A percentile compares a stretch with the other conserved stretches of the same genome.
These are phyloP conservation scores for Clonostachys sp. DNA, from an alignment of 2,329 filamentous ascomycete genomes.

Conservation along the genomic window DNA sequence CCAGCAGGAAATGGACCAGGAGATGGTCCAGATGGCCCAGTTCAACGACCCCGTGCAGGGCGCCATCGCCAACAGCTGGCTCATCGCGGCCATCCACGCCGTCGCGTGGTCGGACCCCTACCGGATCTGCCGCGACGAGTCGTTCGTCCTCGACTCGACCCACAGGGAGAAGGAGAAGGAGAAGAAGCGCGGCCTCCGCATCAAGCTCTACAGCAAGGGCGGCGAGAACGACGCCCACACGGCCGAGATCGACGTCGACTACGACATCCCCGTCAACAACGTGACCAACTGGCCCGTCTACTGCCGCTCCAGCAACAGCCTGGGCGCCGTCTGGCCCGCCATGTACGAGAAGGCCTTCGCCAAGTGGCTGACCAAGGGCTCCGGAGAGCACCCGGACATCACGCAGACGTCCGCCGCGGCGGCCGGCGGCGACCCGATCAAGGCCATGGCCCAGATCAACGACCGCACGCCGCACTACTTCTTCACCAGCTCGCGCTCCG, in stretches of 20 bases:
- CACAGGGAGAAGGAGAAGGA: conserved; percentile 10
- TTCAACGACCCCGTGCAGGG: conserved; percentile 39
- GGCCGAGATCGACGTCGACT: conserved; percentile 33
- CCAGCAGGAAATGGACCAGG: conserved; percentile 15
- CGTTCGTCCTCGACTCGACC: conserved; percentile 7
- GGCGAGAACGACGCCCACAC: conserved; percentile 32
- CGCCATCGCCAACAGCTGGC: conserved; percentile 33
- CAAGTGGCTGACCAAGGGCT: conserved; percentile 30
- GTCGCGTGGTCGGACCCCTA: conserved; percentile 36
- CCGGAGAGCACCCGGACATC: conserved; percentile 29
- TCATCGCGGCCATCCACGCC: conserved; percentile 37
- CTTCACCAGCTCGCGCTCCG: conserved; percentile 21
- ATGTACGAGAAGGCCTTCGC: conserved; percentile 43
- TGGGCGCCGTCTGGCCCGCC: conserved; percentile 33
- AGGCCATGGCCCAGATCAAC: conserved; percentile 38
- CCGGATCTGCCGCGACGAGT: conserved; percentile 26
- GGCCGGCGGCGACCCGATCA: conserved; percentile 30
- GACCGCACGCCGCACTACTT: conserved; percentile 29
- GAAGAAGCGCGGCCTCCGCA: conserved; percentile 14
- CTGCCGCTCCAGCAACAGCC: conserved; percentile 31
- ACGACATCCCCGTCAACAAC: conserved; percentile 37
- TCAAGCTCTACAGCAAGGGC: conserved; percentile 38
- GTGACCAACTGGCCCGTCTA: conserved; percentile 33
- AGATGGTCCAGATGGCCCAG: conserved; percentile 9
- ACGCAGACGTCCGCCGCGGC: conserved; percentile 24